phyloP scores from a whole-genome alignment of 2,329 filamentous ascomycete genomes.

The Phialophora tarda region DNA sequence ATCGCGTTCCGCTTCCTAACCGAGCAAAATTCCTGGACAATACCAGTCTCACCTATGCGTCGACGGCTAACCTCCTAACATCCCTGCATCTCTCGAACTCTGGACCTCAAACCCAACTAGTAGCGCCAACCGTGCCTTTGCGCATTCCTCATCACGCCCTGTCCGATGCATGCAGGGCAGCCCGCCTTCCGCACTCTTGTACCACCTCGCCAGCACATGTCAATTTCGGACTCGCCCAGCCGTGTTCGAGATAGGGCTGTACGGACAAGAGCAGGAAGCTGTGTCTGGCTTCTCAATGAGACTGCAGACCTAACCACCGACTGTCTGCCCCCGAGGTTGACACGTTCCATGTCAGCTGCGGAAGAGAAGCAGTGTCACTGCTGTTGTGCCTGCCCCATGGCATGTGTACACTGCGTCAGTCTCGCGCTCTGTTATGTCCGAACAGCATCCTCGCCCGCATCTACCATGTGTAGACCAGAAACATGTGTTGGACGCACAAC shows the following conservation, averaged over 20 bases:
- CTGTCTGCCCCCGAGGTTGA: conserved; percentile 6
- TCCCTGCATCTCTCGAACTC: not conserved
- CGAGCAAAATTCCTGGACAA: not conserved
- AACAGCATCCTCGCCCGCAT: not conserved
- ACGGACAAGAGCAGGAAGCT: not conserved
- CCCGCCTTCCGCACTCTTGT: not conserved
- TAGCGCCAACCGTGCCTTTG: not conserved
- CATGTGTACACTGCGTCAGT: not conserved
- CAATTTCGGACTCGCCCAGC: conserved; percentile 6
- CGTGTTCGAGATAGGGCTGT: conserved; percentile 8
- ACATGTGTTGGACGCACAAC: not conserved
- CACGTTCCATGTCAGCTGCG: not conserved
- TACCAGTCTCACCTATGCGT: not conserved
- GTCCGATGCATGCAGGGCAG: not conserved
- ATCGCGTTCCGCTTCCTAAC: not conserved
- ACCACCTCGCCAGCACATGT: not conserved
- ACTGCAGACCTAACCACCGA: not conserved
- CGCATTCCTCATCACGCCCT: conserved; percentile 5
- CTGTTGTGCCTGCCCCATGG: not conserved
- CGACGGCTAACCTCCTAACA: not conserved
- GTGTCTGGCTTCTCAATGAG: not conserved
- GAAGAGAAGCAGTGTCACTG: not conserved
- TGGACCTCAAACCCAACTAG: not conserved
- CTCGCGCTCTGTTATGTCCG: not conserved
- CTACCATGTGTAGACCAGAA: not conserved